These are phyloP conservation scores for Umbilicaria muhlenbergii DNA, from an alignment of 495 filamentous ascomycete species.

Conservation along the genomic window DNA sequence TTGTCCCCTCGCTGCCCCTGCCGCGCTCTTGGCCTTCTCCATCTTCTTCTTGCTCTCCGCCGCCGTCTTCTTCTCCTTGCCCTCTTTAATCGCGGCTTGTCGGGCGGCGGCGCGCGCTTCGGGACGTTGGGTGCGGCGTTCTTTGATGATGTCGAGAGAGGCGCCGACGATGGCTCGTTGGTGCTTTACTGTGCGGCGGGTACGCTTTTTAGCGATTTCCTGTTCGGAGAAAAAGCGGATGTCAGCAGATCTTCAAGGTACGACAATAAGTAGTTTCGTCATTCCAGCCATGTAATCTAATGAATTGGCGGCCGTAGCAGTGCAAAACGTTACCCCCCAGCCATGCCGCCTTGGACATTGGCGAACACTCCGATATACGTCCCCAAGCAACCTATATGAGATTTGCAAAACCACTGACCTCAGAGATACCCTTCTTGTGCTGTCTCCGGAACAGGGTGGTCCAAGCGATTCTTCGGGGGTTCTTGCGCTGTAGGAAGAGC, in stretches of 20 bases:
- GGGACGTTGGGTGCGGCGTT: constrained; percentile 82
- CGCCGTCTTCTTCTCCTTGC: constrained; percentile 92
- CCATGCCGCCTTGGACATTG: too few relatives aligned
- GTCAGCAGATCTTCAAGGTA: not conserved
- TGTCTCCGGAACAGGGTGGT: constrained; percentile 93
- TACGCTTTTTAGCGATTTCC: constrained; percentile 99
- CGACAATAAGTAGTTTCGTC: not conserved
- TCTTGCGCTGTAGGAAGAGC: constrained; percentile 99
- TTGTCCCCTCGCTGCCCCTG: constrained; percentile 56
- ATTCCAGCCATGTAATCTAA: too few relatives aligned
- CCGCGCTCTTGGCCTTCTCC: constrained; percentile 94
- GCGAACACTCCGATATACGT: too few relatives aligned
- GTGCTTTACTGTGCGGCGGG: constrained; percentile 92
- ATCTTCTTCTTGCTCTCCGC: constrained; percentile 87
- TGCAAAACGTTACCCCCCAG: too few relatives aligned
- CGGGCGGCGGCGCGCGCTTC: constrained; percentile 91
- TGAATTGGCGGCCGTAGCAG: too few relatives aligned
- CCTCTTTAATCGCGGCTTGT: constrained; percentile 77
- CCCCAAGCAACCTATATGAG: too few relatives aligned
- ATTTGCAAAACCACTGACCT: constrained; percentile 47
- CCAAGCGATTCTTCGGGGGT: constrained; percentile 97
- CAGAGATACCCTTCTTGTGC: constrained; percentile 99
- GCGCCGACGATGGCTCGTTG: constrained; percentile 99
- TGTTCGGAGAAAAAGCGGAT: constrained; percentile 22
- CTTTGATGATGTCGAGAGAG: constrained; percentile 98